Evolutionary conservation across 371 early-diverging fungal genomes (phyloP), one percentile per base, ranked within the genome.

Genomic region (Mucor indicus): DNA sequence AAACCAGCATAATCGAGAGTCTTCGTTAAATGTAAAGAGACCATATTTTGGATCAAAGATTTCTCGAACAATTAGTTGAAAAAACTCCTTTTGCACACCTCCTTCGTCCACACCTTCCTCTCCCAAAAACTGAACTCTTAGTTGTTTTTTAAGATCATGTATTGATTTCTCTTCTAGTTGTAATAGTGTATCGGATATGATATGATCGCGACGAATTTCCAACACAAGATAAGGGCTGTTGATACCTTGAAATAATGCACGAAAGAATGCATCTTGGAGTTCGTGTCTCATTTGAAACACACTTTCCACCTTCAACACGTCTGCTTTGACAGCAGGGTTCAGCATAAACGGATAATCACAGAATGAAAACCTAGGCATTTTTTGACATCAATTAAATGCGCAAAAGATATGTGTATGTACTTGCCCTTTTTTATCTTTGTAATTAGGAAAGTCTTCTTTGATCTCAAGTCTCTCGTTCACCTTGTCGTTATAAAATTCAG

Each of bases 61-160:
- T 43, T 95, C 92, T 38, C 94, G 81, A 44, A 92, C 87, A 13
- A 96, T 80, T 21, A 96, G 20, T 33, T 91, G 87, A 62, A 95
- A 93, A 75, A 95, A 96, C 65, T 98, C 99, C 53, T 96, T 95
- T 44, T 93, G 94, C 7, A 99, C 88, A 6, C 96, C 96, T 27
- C 96, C 96, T 62, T 87, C 90, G 63, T 95, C 95, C 1, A 85
- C 85, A 24, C 88, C 83, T 61, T 88, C 89, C 53, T 96, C 96
- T 17, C 90, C 90, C 7, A 91, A 81, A 77, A 95, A 95, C 42
- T 88, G 80, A 29, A 95, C 89, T 16, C 87, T 83, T n/a, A 96
- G 76, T 53, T 86, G 91, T 53, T 91, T 88, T 51, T 91, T 88
- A 29, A 95, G 75, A 52, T 95, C 96, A 58, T 85, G 84, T 17